phyloP scores from a whole-genome alignment of 352 stramenopile genomes.

The Phytophthora ohioensis region DNA sequence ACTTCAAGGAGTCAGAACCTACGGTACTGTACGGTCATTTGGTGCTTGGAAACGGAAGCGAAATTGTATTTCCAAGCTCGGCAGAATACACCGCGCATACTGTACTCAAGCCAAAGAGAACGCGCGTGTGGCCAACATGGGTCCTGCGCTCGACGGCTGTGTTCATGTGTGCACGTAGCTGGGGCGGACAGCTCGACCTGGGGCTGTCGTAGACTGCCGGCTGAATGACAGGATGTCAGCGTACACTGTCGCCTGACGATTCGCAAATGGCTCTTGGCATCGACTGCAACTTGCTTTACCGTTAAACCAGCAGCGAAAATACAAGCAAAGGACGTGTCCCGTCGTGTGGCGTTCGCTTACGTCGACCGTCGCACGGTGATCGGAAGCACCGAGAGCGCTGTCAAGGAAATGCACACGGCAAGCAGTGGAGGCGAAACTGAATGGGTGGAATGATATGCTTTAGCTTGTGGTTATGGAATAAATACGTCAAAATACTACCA shows the following conservation, averaged over 20 bases:
- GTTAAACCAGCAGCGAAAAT: constrained; percentile 21
- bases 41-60: constrained; percentile 26
- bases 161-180: not conserved
- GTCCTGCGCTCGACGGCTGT: not conserved
- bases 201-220: not conserved
- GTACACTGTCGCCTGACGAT: constrained; percentile 2
- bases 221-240: not conserved
- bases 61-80: constrained; percentile 9
- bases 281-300: constrained; percentile 24
- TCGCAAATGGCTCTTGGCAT: constrained; percentile 16
- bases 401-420: constrained; percentile 4
- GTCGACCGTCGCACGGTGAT: constrained; percentile 14
- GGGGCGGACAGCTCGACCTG: constrained; percentile 4
- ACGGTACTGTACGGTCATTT: not conserved
- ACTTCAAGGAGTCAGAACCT: constrained; percentile 26
- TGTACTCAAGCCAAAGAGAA: not conserved
- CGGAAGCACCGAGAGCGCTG: constrained; percentile 19
- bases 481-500: constrained; percentile 42
- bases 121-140: constrained; percentile 1
- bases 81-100: constrained; percentile 9
- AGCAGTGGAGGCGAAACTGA: not conserved
- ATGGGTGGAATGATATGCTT: not conserved
- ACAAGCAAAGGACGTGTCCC: constrained; percentile 22
- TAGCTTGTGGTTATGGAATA: constrained; percentile 28
- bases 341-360: constrained; percentile 19